These are phyloP conservation scores for Blastomyces silverae DNA, from an alignment of 2,329 filamentous ascomycete genomes.

Conservation along the genomic window DNA sequence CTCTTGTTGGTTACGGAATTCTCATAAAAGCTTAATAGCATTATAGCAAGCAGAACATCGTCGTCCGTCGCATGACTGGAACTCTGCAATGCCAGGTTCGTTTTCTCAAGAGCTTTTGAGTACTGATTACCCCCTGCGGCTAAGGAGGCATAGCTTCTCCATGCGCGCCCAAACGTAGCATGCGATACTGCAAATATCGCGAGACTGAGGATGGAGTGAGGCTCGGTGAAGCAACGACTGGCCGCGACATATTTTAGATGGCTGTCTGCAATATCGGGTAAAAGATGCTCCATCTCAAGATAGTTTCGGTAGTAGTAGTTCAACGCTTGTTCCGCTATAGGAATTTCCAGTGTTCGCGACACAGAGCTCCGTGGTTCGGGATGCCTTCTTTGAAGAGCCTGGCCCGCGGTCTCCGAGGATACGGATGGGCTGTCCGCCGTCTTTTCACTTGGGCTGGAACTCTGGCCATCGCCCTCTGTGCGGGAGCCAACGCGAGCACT, in stretches of 20 bases:
- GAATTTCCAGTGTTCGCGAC: background rate
- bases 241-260: slow-evolving; percentile 5
- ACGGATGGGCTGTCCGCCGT: background rate
- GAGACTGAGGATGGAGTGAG: slow-evolving; percentile 8
- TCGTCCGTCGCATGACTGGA: background rate
- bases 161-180: slow-evolving; percentile 4
- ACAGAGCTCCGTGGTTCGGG: background rate
- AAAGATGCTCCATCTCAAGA: slow-evolving; percentile 7
- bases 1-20: background rate
- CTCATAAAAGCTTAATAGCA: slow-evolving; percentile 11
- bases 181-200: slow-evolving; percentile 9
- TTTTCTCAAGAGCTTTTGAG: slow-evolving; percentile 9
- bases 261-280: slow-evolving; percentile 5
- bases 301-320: slow-evolving; percentile 6
- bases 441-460: background rate
- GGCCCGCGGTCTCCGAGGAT: background rate
- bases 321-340: slow-evolving; percentile 3
- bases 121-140: background rate
- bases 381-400: background rate
- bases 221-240: background rate
- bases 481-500: background rate
- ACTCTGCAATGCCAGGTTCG: background rate
- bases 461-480: too few relatives aligned
- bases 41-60: slow-evolving; percentile 2
- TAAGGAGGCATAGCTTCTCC: background rate